Evolutionary conservation across 495 filamentous ascomycete genomes (phyloP).

Genomic region (Platismatia glauca): DNA sequence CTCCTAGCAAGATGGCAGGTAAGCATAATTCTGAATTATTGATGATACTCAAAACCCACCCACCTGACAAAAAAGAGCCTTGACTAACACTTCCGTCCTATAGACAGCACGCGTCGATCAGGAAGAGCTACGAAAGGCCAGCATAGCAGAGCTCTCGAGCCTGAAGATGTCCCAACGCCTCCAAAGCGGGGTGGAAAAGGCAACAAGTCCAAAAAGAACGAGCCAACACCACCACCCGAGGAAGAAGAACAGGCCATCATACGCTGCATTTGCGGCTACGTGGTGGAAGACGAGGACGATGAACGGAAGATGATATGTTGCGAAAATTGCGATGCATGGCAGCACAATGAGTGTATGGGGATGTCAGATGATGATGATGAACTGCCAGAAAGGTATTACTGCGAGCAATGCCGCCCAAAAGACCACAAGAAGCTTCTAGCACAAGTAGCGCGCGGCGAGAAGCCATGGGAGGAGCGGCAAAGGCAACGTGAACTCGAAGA

Average conservation of each 20-base stretch:
- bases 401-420: slow-evolving; percentile 79
- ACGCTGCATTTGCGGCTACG: slow-evolving; percentile 85
- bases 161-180: slow-evolving; percentile 45
- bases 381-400: slow-evolving; percentile 73
- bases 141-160: slow-evolving; percentile 71
- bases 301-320: slow-evolving; percentile 83
- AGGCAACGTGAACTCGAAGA: slow-evolving; percentile 43
- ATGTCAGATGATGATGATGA: slow-evolving; percentile 66
- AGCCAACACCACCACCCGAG: slow-evolving; percentile 43
- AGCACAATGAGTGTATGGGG: slow-evolving; percentile 93
- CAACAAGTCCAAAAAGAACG: slow-evolving; percentile 45
- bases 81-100: background rate
- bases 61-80: background rate
- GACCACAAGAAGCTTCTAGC: slow-evolving; percentile 67
- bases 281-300: slow-evolving; percentile 71
- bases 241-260: slow-evolving; percentile 68
- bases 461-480: slow-evolving; percentile 68
- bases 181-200: slow-evolving; percentile 57
- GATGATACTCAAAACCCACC: background rate
- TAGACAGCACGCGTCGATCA: slow-evolving; percentile 55
- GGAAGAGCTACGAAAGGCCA: slow-evolving; percentile 93
- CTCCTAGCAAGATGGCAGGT: slow-evolving; percentile 19
- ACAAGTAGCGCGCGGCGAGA: slow-evolving; percentile 67
- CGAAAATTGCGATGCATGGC: slow-evolving; percentile 85
- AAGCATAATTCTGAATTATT: slow-evolving; percentile 14